Evolutionary conservation across 768 basidiomycete genomes (phyloP).

Genomic region (Boletellus emodensis): DNA sequence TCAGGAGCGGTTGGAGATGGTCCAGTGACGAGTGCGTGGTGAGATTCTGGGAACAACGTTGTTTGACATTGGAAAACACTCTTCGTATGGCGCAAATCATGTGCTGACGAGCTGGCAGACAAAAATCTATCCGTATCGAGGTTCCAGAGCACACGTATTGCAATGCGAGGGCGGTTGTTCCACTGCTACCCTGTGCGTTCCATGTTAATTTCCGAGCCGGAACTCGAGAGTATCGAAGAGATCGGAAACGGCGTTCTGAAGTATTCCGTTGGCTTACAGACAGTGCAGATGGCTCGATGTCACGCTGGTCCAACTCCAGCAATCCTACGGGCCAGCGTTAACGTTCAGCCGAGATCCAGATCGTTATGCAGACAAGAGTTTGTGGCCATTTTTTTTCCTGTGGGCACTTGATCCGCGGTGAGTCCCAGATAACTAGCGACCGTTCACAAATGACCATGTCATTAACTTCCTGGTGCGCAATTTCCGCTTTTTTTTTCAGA

Average conservation of each 20-base stretch:
- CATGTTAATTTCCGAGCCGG: background rate
- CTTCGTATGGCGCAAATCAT: background rate
- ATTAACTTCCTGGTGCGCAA: too few species aligned
- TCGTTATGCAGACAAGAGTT: background rate
- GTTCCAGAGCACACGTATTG: constrained; percentile 5
- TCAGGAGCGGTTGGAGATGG: constrained; percentile 62
- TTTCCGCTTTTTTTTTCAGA: too few species aligned
- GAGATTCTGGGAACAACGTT: constrained; percentile 40
- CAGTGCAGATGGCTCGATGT: background rate
- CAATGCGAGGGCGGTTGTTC: constrained; percentile 1
- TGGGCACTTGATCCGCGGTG: constrained; percentile 1
- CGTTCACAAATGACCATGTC: too few species aligned
- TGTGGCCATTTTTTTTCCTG: background rate
- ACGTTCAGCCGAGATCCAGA: background rate
- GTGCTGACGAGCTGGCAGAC: background rate
- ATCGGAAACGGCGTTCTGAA: background rate
- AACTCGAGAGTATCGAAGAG: constrained; percentile 1
- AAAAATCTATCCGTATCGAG: constrained; percentile 5
- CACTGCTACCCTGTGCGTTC: background rate
- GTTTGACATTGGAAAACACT: constrained; percentile 8
- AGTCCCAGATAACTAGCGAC: background rate
- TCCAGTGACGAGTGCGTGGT: too few species aligned
- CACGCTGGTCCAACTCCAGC: background rate
- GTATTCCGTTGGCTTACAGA: background rate
- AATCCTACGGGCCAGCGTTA: background rate